Evolutionary conservation across 2,329 filamentous ascomycete species (phyloP).

Genomic region (Epichloe glyceriae): DNA sequence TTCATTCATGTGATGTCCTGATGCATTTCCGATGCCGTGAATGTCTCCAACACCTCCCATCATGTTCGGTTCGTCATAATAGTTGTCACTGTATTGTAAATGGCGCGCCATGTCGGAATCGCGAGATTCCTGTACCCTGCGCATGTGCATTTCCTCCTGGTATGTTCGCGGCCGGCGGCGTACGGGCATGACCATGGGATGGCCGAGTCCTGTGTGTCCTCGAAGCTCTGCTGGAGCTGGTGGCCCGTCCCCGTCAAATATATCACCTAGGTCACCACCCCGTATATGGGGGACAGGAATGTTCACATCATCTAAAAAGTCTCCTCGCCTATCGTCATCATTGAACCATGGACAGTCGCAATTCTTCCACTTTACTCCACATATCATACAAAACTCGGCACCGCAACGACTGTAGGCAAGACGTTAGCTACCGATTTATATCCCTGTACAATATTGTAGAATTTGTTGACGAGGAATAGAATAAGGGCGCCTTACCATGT

Average conservation of each 20-base stretch:
- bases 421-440: neutral
- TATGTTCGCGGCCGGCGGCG: conserved; percentile 20
- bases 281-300: conserved; percentile 26
- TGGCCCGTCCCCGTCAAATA: conserved; percentile 10
- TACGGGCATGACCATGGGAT: conserved; percentile 11
- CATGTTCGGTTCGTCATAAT: conserved; percentile 27
- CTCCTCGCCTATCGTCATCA: conserved; percentile 40
- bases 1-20: conserved; percentile 48
- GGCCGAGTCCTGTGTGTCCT: conserved; percentile 5
- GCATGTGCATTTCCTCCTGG: conserved; percentile 34
- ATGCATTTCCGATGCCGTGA: conserved; percentile 36
- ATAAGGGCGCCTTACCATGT: conserved; percentile 49
- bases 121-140: conserved; percentile 32
- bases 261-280: conserved; percentile 12
- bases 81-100: conserved; percentile 17
- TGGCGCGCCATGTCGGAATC: conserved; percentile 25
- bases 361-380: conserved; percentile 67
- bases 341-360: conserved; percentile 77
- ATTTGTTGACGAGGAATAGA: neutral
- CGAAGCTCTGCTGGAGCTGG: conserved; percentile 20
- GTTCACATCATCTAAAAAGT: conserved; percentile 40
- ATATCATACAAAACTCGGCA: conserved; percentile 80
- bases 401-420: conserved; percentile 48
- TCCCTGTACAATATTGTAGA: neutral
- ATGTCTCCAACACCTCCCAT: conserved; percentile 22